phyloP scores from a whole-genome alignment of 2,329 filamentous ascomycete species.

The Ophiostoma himal-ulmi region DNA sequence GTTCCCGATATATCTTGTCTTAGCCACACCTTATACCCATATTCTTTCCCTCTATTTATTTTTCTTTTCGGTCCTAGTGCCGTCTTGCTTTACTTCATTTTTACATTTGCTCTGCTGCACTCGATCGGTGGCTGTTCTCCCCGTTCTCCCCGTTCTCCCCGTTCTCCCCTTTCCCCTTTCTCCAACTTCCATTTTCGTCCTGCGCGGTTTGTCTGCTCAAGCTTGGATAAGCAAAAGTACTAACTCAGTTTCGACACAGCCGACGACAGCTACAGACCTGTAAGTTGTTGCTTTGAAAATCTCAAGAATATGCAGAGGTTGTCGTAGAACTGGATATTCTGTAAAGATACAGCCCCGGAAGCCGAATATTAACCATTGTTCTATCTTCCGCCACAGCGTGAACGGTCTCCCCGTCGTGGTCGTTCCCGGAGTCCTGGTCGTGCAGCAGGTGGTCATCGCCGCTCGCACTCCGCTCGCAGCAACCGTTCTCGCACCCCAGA shows the following conservation, averaged over 20 bases:
- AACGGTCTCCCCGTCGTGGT: slow-evolving; percentile 72
- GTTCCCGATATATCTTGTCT: background rate
- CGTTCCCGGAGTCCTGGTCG: slow-evolving; percentile 79
- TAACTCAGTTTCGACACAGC: slow-evolving; percentile 6
- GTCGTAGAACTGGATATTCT: background rate
- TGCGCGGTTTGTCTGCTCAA: background rate
- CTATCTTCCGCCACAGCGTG: slow-evolving; percentile 52
- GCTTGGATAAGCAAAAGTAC: background rate
- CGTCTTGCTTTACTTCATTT: background rate
- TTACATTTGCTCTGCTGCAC: slow-evolving; percentile 3
- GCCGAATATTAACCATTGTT: slow-evolving; percentile 25
- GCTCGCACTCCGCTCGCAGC: slow-evolving; percentile 73
- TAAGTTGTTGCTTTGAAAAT: background rate
- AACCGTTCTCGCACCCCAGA: slow-evolving; percentile 71
- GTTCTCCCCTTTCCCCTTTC: background rate
- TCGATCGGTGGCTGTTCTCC: background rate
- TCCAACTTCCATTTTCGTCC: background rate
- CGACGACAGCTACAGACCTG: slow-evolving; percentile 18
- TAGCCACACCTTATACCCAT: background rate
- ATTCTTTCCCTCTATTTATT: background rate
- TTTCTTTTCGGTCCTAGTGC: background rate
- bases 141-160: background rate
- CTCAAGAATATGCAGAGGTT: background rate
- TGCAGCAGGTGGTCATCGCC: slow-evolving; percentile 54
- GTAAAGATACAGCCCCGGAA: background rate